Conservation (phyloP, 2,329 filamentous ascomycete genomes). For the Fusarium coicis region DNA sequence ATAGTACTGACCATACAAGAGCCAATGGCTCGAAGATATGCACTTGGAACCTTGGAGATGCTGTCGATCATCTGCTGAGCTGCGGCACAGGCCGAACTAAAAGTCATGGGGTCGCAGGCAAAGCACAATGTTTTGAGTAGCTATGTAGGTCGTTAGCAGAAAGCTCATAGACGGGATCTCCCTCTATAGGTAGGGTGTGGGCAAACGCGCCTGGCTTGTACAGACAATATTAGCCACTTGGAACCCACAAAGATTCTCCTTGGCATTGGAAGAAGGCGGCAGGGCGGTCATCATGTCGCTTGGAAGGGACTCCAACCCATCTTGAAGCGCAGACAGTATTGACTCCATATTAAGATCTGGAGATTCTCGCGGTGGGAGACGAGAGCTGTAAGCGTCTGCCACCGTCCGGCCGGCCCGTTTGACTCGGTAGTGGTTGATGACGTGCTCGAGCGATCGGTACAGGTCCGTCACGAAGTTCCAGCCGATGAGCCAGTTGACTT, state of each 20-base stretch:
- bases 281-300: background rate
- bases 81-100: background rate
- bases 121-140: background rate
- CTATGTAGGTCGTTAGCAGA: background rate
- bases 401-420: background rate
- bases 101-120: background rate
- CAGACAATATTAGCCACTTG: background rate
- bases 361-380: background rate
- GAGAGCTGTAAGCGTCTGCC: background rate
- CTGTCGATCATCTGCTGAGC: background rate
- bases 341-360: background rate
- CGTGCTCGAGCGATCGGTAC: background rate
- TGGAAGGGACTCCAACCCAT: background rate
- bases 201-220: background rate
- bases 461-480: background rate
- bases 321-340: background rate
- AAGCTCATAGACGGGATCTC: background rate
- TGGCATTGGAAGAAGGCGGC: background rate
- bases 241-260: background rate
- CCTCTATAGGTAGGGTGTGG: too few species aligned
- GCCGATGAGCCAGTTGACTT: background rate
- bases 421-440: background rate
- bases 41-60: background rate
- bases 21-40: background rate
- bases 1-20: background rate